These are phyloP conservation scores for Sporothrix curviconia DNA, from an alignment of 2,329 filamentous ascomycete genomes.

Conservation along the genomic window DNA sequence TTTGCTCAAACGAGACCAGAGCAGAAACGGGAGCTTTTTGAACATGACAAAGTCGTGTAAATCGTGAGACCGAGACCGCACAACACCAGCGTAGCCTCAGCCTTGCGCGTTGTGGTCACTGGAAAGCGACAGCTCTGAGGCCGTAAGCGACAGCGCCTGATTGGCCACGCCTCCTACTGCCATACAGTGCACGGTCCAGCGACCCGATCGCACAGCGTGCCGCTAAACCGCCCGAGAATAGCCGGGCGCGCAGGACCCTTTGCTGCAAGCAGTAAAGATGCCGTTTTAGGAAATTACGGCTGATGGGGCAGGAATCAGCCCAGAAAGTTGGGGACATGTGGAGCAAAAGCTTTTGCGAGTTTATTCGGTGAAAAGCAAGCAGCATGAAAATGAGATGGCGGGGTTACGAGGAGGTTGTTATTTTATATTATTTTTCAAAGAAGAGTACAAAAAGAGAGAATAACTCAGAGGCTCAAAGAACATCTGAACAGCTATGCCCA, in stretches of 20 bases:
- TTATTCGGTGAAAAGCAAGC: neutral
- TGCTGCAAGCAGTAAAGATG: conserved; percentile 11
- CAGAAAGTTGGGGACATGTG: neutral
- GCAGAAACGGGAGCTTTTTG: no score
- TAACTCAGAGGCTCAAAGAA: neutral
- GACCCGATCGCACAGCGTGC: neutral
- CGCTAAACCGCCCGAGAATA: conserved; percentile 11
- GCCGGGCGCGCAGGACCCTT: neutral
- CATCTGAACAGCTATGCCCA: neutral
- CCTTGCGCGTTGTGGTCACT: conserved; percentile 1
- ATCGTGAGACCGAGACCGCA: no score
- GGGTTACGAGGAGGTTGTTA: no score
- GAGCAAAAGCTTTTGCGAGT: neutral
- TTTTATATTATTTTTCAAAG: no score
- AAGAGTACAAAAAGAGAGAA: neutral
- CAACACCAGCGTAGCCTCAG: no score
- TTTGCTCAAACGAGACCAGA: no score
- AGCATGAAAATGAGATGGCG: no score
- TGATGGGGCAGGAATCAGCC: neutral
- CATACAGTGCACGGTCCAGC: neutral
- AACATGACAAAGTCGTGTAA: no score
- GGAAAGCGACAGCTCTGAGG: neutral
- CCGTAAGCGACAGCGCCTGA: neutral
- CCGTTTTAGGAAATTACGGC: conserved; percentile 14
- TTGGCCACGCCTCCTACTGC: no score